Evolutionary conservation across 805 yeast species (phyloP), one percentile per base, ranked within the genome.

Genomic region (Candida ortonii): DNA sequence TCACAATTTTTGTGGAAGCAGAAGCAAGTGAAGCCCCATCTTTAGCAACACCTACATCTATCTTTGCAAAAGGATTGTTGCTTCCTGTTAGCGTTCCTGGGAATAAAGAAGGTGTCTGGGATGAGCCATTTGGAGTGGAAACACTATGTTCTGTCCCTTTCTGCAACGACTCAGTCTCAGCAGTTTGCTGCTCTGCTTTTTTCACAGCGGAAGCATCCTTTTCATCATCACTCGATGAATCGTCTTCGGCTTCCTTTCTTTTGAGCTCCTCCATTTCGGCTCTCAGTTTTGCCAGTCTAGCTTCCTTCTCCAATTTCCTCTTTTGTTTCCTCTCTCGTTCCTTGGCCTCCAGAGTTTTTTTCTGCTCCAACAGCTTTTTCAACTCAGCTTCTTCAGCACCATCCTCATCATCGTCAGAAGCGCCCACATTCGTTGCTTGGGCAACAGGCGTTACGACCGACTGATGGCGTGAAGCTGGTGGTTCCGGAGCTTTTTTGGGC

Each of bases 301-400:
- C 81, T 42, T 77, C 84, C 49, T 74, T 78, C 7, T 74, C 80
- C 20, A 68, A 68, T 44, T 72, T 72, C 54, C 71, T 78, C 54
- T 70, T 74, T 40, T 62, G 50, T 39, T 70, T 59, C 44, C 55
- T 52, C 34, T 53, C 58, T n/a, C 50, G 47, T 31, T 53, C 55
- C 34, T 43, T 51, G 3, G 59, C 62, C 44, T 73, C 79, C 62
- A 67, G 42, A 33, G 61, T 70, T 37, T 64, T 64, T 51, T 70
- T 74, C 40, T 72, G 72, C 31, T 64, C 70, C 53, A 74, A 52
- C 33, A 75, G 52, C 5, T 61, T 68, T 17, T 63, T 58, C 34
- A 73, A 64, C 26, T 61, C 68, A 12, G 58, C 71, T 39, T 73
- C 78, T 18, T 73, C 78, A 3, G 61, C 72, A 16, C 67, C 60